Evolutionary conservation across 768 basidiomycete species (phyloP), one percentile per base, ranked within the genome.

Genomic region (Rhizopogon sp.): DNA sequence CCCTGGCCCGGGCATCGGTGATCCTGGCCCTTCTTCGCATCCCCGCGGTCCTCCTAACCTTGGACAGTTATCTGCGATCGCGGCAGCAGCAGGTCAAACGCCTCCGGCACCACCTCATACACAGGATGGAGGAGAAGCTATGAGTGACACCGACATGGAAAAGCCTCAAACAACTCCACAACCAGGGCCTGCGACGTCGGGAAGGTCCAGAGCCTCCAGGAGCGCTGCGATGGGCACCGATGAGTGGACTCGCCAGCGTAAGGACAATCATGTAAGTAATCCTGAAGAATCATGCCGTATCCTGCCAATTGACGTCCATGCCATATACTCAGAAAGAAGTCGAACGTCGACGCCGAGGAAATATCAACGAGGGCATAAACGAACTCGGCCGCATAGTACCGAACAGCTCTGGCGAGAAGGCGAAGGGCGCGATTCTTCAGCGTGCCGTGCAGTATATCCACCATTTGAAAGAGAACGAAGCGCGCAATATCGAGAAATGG

Each of bases 321-420:
- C 40, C 25, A 13, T 37, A 6, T 33, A 8, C 3, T 50, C 74
- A 98, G 95, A 98, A 98, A 91, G 94, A 98, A 74, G 94, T 98
- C 11, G 96, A 99, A 70, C 88, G 96, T 52, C 84, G 93, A 39
- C 87, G 96, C 52, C 80, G 96, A 45, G 94, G 94, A 16, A 93
- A 93, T 61, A 98, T 99, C 73, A 97, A 96, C 71, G 90, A 95
- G 58, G 95, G 95, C 0, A 97, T 99, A 74, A 93, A 90, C 64
- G 88, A 90, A 62, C 85, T 98, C 14, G 88, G 89, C 0, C 82
- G 86, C 0, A 90, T 95, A 61, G 87, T 98, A 9, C 95, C 95
- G 3, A 89, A 86, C 60, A 89, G 86, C 28, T 85, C 88, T 0
- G 90, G 90, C 31, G 90, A 93, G 68, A 90, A 89, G 63, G 87